phyloP scores from a whole-genome alignment of 2,329 filamentous ascomycete genomes.

The Capronia epimyces region DNA sequence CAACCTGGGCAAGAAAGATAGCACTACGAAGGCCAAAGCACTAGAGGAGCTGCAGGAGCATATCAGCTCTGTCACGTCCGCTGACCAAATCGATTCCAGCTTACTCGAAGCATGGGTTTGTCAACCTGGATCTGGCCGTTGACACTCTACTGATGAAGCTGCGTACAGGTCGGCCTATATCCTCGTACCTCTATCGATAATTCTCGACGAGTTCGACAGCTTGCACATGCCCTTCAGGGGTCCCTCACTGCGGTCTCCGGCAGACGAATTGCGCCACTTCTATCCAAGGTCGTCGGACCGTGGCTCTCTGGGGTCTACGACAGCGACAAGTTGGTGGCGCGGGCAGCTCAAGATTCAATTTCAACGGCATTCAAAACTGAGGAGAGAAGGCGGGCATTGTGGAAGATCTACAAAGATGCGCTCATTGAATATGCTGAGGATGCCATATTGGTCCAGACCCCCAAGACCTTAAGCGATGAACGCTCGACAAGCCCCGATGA shows the following conservation, averaged over 20 bases:
- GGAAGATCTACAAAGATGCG: slow-evolving; percentile 71
- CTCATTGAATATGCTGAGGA: slow-evolving; percentile 78
- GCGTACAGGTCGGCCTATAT: slow-evolving; percentile 70
- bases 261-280: slow-evolving; percentile 74
- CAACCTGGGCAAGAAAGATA: slow-evolving; percentile 86
- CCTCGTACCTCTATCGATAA: slow-evolving; percentile 87
- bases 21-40: slow-evolving; percentile 83
- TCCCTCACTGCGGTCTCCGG: slow-evolving; percentile 55
- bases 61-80: slow-evolving; percentile 40
- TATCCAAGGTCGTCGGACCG: slow-evolving; percentile 73
- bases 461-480: slow-evolving; percentile 81
- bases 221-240: slow-evolving; percentile 71
- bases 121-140: slow-evolving; percentile 26
- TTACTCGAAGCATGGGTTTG: slow-evolving; percentile 87
- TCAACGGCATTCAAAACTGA: slow-evolving; percentile 68
- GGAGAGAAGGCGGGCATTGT: slow-evolving; percentile 71
- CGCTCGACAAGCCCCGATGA: slow-evolving; percentile 79
- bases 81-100: slow-evolving; percentile 55
- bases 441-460: slow-evolving; percentile 70
- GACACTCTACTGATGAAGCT: slow-evolving; percentile 15
- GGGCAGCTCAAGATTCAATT: slow-evolving; percentile 72
- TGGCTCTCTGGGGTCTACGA: slow-evolving; percentile 91
- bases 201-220: slow-evolving; percentile 77
- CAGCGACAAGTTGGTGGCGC: slow-evolving; percentile 68
- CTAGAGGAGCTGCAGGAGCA: slow-evolving; percentile 74